Evolutionary conservation across 2,329 filamentous ascomycete genomes (phyloP).

Genomic region (Penicillium frequentans): DNA sequence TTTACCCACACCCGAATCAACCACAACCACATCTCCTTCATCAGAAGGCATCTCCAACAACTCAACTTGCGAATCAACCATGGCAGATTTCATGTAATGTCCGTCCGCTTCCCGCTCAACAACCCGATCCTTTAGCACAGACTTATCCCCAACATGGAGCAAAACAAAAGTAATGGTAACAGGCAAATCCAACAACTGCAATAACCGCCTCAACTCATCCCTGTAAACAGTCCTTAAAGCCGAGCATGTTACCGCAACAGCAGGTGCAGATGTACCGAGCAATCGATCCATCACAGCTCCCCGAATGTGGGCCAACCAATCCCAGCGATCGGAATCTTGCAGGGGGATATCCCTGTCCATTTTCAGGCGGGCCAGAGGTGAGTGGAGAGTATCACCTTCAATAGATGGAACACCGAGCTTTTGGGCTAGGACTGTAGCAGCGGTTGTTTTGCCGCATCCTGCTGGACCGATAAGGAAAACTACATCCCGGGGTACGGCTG

Average conservation of each 20-base stretch:
- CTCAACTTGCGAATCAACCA: slow-evolving; percentile 55
- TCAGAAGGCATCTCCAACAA: slow-evolving; percentile 38
- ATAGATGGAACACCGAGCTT: slow-evolving; percentile 36
- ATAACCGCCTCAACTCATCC: slow-evolving; percentile 50
- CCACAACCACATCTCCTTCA: too few species aligned
- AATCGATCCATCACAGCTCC: slow-evolving; percentile 22
- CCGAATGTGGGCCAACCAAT: slow-evolving; percentile 46
- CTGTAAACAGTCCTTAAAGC: slow-evolving; percentile 56
- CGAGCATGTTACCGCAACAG: slow-evolving; percentile 55
- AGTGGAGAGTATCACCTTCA: slow-evolving; percentile 56
- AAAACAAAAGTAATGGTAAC: slow-evolving; percentile 39
- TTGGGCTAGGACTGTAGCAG: slow-evolving; percentile 48
- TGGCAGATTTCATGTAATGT: slow-evolving; percentile 56
- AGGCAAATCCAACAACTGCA: slow-evolving; percentile 18
- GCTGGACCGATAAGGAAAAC: slow-evolving; percentile 51
- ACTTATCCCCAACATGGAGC: slow-evolving; percentile 27
- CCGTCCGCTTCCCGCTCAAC: slow-evolving; percentile 40
- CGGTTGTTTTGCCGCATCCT: slow-evolving; percentile 56
- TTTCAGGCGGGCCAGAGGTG: slow-evolving; percentile 51
- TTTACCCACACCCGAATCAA: too few species aligned
- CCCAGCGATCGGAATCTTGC: slow-evolving; percentile 54
- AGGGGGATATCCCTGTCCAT: slow-evolving; percentile 53
- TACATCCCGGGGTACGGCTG: slow-evolving; percentile 7
- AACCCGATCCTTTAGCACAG: slow-evolving; percentile 48
- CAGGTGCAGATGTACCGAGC: slow-evolving; percentile 5